Evolutionary conservation across 108 stramenopile genomes (phyloP), one percentile per base, ranked within the genome.

Genomic region (Pinguiococcus pyrenoidosus): DNA sequence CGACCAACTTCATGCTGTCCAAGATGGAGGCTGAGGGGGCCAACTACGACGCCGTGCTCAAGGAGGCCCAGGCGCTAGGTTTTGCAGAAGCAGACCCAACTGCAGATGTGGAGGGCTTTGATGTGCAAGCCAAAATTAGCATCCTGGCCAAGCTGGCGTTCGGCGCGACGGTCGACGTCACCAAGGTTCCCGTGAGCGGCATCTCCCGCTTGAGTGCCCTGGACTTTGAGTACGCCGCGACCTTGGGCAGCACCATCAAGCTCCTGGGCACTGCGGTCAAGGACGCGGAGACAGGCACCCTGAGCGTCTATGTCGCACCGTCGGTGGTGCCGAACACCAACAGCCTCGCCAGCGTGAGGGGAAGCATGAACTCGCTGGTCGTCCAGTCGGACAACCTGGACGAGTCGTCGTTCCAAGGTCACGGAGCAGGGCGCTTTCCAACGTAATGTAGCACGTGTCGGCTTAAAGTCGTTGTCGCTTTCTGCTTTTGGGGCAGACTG

Each of bases 1-100:
- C 89, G 63, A 95, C 92, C 44, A 95, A 95, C 71, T 95, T 89
- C 59, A 95, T 95, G 88, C 62, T 95, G 25, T 87, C 89, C 21
- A 86, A 81, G 54, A 94, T 94, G 92, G 92, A 89, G 62, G 66
- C 74, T 29, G 73, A 83, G 60, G 79, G 79, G 26, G 75, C 82
- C 50, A 76, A 77, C 33, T 94, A 94, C 55, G 85, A 81, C 28
- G 85, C 76, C 40, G 88, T 84, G 26, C 75, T 94, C 37, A 42
- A 68, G 9, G 84, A 89, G 54, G 90, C 91, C 8, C 68, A 74
- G 38, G 65, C 60, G 17, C 66, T 92, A 37, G 89, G 86, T 38
- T 92, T 83, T 61, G 89, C 89, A 18, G 89, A 92, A 72, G 89
- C 83, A 13, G 89, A 92, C 63, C 89, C 89, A 29, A 92, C 89